Evolutionary conservation across 2,329 filamentous ascomycete genomes (phyloP), one percentile per base, ranked within the genome.

Genomic region (Alternaria alternata): DNA sequence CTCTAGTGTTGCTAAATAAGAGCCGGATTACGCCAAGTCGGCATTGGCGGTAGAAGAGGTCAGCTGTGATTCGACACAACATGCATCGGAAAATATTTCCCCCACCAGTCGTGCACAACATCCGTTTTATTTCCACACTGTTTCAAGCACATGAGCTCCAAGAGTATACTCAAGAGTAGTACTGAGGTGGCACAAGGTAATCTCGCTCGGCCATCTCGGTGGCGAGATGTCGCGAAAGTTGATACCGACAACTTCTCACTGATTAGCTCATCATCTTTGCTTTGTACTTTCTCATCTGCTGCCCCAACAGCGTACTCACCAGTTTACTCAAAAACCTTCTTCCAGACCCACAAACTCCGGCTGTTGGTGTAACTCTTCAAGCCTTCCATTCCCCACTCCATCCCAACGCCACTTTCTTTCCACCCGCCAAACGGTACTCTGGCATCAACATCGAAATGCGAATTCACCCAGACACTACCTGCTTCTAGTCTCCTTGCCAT

Each of bases 361-460:
- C 51, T 49, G 22, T 70, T 69, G 12, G 60, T 65, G 48, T 67
- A 71, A 30, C 60, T 55, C 52, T 67, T 73, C 48, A 74, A 54
- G 3, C 72, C 69, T 18, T 77, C 71, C 28, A 73, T 74, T 7
- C 80, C 80, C 79, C 78, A 81, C 76, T 94, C 92, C 62, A 90
- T 87, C 24, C 91, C 91, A 54, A 93, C 88, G 55, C 91, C 91
- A n/a, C 83, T 87, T 79, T 92, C 85, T 78, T 93, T 94, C 82
- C 85, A 91, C 0, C 92, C 92, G 48, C 89, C 89, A 70, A 93
- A 93, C 38, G 78, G 72, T 1, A 81, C 81, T 52, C 78, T 70
- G 0, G 72, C 71, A 39, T 66, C 66, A 34, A 72, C 61, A 26
- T 72, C 71, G 47, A 71, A 66, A 56, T 78, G 81, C 9, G 75